phyloP scores from a whole-genome alignment of 495 filamentous ascomycete species.

The Talaromyces wortmannii region DNA sequence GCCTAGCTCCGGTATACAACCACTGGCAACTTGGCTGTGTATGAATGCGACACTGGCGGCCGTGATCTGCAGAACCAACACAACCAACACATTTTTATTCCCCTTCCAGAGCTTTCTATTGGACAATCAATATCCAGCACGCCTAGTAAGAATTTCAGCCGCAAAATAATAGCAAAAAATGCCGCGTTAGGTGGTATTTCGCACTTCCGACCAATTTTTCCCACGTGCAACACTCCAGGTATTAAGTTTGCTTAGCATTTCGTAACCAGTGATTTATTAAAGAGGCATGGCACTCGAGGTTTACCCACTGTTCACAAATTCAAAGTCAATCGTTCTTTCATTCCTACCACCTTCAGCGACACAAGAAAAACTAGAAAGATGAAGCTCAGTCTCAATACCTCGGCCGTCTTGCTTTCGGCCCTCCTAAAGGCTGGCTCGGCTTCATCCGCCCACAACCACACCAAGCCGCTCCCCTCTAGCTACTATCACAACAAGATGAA shows the following conservation, averaged over 20 bases:
- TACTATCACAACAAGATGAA: not conserved
- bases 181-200: not conserved
- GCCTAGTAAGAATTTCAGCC: not conserved
- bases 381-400: not conserved
- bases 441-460: not conserved
- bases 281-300: not conserved
- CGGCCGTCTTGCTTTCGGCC: not conserved
- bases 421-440: not conserved
- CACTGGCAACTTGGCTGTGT: no score
- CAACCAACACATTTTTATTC: not conserved
- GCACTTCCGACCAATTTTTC: not conserved
- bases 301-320: not conserved
- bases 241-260: not conserved
- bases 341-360: not conserved
- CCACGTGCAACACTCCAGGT: no score
- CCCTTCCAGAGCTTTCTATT: not conserved
- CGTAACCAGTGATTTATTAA: not conserved
- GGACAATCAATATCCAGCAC: not conserved
- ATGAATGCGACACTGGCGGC: not conserved
- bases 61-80: not conserved
- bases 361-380: not conserved
- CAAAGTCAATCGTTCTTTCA: not conserved
- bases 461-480: not conserved
- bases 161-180: not conserved
- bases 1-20: no score